Evolutionary conservation across 495 filamentous ascomycete species (phyloP).

Genomic region (Durotheca rogersii): DNA sequence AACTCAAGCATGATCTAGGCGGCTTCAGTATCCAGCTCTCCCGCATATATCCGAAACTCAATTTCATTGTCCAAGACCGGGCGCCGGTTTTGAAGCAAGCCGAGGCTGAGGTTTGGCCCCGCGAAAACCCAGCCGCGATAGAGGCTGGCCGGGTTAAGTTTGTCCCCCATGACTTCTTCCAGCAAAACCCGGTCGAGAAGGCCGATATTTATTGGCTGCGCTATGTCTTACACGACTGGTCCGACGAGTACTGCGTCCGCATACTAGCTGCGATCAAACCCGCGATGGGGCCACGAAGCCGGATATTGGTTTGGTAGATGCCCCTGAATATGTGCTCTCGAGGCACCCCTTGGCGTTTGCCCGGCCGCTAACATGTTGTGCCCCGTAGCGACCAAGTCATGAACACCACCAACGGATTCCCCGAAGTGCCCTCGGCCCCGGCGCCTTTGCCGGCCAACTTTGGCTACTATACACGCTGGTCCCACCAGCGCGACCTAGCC

Average conservation of each 20-base stretch:
- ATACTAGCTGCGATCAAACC: slow-evolving; percentile 36
- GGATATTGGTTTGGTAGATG: slow-evolving; percentile 36
- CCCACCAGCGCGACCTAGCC: slow-evolving; percentile 39
- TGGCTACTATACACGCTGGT: slow-evolving; percentile 35
- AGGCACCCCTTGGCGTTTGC: not conserved
- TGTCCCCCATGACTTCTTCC: slow-evolving; percentile 45
- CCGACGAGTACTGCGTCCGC: slow-evolving; percentile 42
- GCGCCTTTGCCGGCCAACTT: slow-evolving; percentile 40
- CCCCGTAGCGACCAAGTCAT: slow-evolving; percentile 39
- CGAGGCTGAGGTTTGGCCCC: slow-evolving; percentile 28
- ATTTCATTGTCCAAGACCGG: slow-evolving; percentile 45
- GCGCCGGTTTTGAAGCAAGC: slow-evolving; percentile 35
- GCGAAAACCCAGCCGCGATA: slow-evolving; percentile 33
- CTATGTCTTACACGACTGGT: slow-evolving; percentile 46
- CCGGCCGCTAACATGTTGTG: too few species aligned
- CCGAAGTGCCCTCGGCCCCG: slow-evolving; percentile 34
- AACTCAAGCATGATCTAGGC: slow-evolving; percentile 18
- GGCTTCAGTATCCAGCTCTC: slow-evolving; percentile 36
- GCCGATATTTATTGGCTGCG: slow-evolving; percentile 48
- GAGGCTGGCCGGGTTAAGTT: slow-evolving; percentile 34
- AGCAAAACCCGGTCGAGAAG: slow-evolving; percentile 37
- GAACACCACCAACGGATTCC: slow-evolving; percentile 40
- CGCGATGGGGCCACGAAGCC: slow-evolving; percentile 34
- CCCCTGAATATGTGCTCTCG: not conserved
- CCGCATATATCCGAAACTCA: slow-evolving; percentile 33